phyloP scores from a whole-genome alignment of 2,329 filamentous ascomycete species.

The Zymoseptoria crescenta region DNA sequence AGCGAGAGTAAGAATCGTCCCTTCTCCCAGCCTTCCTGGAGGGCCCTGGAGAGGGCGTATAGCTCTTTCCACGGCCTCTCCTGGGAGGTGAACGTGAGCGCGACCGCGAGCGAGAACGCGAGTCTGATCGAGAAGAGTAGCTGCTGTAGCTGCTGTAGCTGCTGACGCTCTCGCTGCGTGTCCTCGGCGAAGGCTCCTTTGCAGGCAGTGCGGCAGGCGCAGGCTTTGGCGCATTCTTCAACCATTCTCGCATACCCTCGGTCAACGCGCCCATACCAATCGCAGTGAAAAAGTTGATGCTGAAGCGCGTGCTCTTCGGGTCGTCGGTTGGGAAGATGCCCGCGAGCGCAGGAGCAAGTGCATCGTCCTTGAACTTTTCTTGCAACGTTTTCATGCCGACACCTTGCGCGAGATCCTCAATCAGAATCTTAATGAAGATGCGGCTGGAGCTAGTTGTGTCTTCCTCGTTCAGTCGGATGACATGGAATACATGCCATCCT shows the following conservation, averaged over 20 bases:
- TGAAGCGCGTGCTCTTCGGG: conserved; percentile 84
- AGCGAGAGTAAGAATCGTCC: conserved; percentile 7
- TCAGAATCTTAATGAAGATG: conserved; percentile 97
- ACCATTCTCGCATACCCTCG: conserved; percentile 85
- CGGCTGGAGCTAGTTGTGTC: conserved; percentile 93
- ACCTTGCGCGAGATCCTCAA: conserved; percentile 83
- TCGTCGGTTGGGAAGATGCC: conserved; percentile 88
- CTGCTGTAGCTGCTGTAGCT: conserved; percentile 80
- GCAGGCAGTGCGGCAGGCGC: conserved; percentile 57
- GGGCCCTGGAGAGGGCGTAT: conserved; percentile 14
- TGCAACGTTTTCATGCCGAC: conserved; percentile 76
- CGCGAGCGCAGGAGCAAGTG: conserved; percentile 66
- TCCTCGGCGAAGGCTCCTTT: conserved; percentile 36
- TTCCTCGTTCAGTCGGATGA: conserved; percentile 87
- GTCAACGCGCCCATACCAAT: conserved; percentile 94
- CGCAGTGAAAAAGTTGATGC: conserved; percentile 98
- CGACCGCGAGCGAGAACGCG: conserved; percentile 22
- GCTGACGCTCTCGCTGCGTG: conserved; percentile 56
- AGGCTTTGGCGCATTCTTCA: conserved; percentile 85
- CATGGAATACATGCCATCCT: conserved; percentile 80
- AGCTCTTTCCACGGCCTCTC: conserved; percentile 12
- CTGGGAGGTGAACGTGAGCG: conserved; percentile 21
- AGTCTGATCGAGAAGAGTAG: conserved; percentile 40
- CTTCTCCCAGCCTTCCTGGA: conserved; percentile 5
- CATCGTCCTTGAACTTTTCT: conserved; percentile 68